Evolutionary conservation across 352 stramenopile species (phyloP).

Genomic region (Phytophthora meadii): DNA sequence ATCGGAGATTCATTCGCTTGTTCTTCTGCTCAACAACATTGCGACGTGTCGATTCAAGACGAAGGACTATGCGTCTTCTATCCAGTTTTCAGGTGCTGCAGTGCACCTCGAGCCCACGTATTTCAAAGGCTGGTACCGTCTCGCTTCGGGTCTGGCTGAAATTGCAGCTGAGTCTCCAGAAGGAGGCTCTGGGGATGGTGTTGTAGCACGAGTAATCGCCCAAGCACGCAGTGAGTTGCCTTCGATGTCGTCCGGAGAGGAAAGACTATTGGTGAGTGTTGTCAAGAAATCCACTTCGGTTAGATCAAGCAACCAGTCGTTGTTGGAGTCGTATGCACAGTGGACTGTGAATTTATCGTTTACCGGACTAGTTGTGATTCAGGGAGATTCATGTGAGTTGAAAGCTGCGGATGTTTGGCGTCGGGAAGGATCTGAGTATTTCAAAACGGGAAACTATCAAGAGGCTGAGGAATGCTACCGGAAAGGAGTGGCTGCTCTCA

Average conservation of each 20-base stretch:
- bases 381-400: not conserved
- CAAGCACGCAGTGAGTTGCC: not conserved
- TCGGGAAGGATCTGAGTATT: slow-evolving; percentile 18
- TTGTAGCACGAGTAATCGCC: slow-evolving; percentile 8
- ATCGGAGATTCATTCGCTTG: slow-evolving; percentile 13
- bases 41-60: slow-evolving; percentile 29
- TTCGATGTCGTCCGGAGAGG: not conserved
- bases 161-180: not conserved
- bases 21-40: slow-evolving; percentile 31
- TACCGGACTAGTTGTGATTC: not conserved
- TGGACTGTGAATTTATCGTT: slow-evolving; percentile 24
- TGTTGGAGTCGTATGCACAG: slow-evolving; percentile 18
- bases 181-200: not conserved
- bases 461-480: slow-evolving; percentile 24
- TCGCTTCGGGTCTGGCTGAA: slow-evolving; percentile 22
- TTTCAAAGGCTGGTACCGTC: slow-evolving; percentile 30
- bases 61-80: slow-evolving; percentile 16
- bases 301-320: not conserved
- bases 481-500: slow-evolving; percentile 12
- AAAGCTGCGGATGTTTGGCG: slow-evolving; percentile 20
- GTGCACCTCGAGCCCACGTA: slow-evolving; percentile 24
- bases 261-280: not conserved
- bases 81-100: slow-evolving; percentile 29
- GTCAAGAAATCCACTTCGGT: not conserved
- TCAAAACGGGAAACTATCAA: slow-evolving; percentile 9